Conservation (phyloP, 495 filamentous ascomycete genomes). For the Aspergillus taichungensis region DNA sequence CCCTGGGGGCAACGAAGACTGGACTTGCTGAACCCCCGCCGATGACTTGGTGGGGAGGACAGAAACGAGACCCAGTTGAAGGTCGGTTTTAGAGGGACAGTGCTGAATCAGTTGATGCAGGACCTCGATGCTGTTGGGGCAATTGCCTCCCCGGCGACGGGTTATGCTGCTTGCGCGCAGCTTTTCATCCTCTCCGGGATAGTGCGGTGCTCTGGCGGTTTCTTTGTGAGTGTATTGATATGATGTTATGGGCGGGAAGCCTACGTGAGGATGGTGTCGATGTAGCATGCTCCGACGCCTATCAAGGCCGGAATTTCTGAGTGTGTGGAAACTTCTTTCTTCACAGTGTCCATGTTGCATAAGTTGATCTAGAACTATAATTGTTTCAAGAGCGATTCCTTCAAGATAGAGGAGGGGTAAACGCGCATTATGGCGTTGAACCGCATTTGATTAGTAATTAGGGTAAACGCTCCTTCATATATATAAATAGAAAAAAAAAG, state of each 20-base stretch:
- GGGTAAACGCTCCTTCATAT: too few species aligned
- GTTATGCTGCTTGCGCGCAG: slow-evolving; percentile 51
- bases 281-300: slow-evolving; percentile 55
- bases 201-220: slow-evolving; percentile 48
- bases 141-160: slow-evolving; percentile 63
- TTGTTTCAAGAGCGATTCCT: too few species aligned
- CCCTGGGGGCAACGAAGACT: slow-evolving; percentile 26
- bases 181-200: slow-evolving; percentile 63
- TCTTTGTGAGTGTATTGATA: slow-evolving; percentile 5
- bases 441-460: too few species aligned
- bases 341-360: too few species aligned
- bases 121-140: slow-evolving; percentile 61
- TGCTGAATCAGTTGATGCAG: slow-evolving; percentile 48
- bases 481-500: too few species aligned
- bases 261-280: slow-evolving; percentile 60
- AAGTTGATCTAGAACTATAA: too few species aligned
- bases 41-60: slow-evolving; percentile 37
- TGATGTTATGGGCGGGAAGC: slow-evolving; percentile 18
- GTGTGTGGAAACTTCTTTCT: too few species aligned
- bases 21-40: slow-evolving; percentile 28
- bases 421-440: too few species aligned
- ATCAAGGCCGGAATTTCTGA: slow-evolving; percentile 34
- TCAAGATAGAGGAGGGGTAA: too few species aligned
- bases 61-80: slow-evolving; percentile 30
- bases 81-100: not conserved